Percentiles rank a stretch among this genome's conserved stretches.
These are phyloP conservation scores for Auriscalpium vulgare DNA, from an alignment of 768 basidiomycete species.

Conservation along the genomic window DNA sequence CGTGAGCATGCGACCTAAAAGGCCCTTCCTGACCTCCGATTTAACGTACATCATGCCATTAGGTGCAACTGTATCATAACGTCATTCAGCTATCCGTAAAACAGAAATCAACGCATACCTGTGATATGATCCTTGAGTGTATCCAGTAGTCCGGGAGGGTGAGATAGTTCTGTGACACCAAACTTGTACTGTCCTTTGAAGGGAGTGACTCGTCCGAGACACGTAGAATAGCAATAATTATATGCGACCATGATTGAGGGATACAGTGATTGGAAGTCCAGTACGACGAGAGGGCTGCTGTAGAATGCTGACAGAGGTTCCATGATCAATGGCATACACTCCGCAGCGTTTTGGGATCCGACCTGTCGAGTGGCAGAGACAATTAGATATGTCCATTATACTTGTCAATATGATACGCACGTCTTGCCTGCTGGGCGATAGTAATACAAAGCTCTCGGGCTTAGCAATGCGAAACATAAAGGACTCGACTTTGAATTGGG, in stretches of 20 bases:
- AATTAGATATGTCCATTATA: not conserved
- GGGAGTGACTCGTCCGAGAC: constrained; percentile 79
- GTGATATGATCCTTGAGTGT: constrained; percentile 70
- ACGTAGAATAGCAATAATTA: constrained; percentile 96
- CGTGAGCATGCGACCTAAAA: constrained; percentile 84
- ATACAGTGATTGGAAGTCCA: constrained; percentile 96
- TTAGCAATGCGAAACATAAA: constrained; percentile 98
- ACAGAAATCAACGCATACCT: constrained; percentile 35
- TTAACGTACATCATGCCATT: constrained; percentile 96
- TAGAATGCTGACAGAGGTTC: constrained; percentile 93
- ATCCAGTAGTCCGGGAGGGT: constrained; percentile 59
- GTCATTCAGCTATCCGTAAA: not conserved
- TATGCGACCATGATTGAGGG: constrained; percentile 99
- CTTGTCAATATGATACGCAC: constrained; percentile 32
- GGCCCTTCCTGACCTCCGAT: constrained; percentile 69
- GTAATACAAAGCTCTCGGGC: constrained; percentile 84
- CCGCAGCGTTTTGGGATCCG: constrained; percentile 91
- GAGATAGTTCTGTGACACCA: constrained; percentile 69
- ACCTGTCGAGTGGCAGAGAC: constrained; percentile 46
- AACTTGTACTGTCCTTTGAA: constrained; percentile 87
- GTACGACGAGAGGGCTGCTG: constrained; percentile 82
- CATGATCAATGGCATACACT: constrained; percentile 92
- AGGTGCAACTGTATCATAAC: constrained; percentile 63
- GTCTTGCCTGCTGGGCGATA: constrained; percentile 84
- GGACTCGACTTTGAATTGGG: constrained; percentile 98